Evolutionary conservation across 352 stramenopile species (phyloP), one percentile per base, ranked within the genome.

Genomic region (Blastocystis sp.): DNA sequence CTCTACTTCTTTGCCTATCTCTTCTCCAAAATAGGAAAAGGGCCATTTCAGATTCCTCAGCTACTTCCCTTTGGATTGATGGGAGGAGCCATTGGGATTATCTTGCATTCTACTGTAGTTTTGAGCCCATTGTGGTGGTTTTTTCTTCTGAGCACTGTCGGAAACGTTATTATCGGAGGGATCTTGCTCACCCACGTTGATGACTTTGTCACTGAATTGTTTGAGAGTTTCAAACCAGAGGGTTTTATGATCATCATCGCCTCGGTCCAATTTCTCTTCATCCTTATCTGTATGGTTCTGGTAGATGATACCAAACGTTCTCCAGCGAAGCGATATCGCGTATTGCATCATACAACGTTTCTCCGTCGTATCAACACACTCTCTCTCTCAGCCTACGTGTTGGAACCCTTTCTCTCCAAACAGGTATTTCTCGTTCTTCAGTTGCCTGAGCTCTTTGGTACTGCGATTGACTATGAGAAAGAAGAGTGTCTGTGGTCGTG

Each of bases 141-240:
- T 51, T 58, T 32, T 1, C 9, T 54, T 37, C 35, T 87, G 35
- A 42, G 54, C 12, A 24, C 67, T 5, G 14, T 32, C 32, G 29
- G 71, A 12, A 78, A 78, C 57, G 57, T 46, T 21, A 35, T 87
- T 16, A 56, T 75, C 9, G 77, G 77, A 19, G 49, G 19, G 9
- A 14, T 87, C 16, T 39, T 77, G 21, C 59, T 87, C 5, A 21
- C 54, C 29, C 24, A 14, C 9, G 49, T 78, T 24, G 59, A 74
- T 54, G 77, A 87, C 29, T 77, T 87, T 39, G 24, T 87, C 4
- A 59, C 59, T 1, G 65, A 87, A n/a, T 21, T 87, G 14, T 74
- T 74, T 43, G 77, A 87, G 42, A 46, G 21, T 37, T 78, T 74
- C 65, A 87, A 87, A 54, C 77, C 77, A 2, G 59, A 78, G 24